A percentile compares a stretch with the other conserved stretches of the same genome.
These are phyloP conservation scores for Pedinophyceae sp. DNA, from an alignment of 139 green algal genomes.

Conservation along the genomic window DNA sequence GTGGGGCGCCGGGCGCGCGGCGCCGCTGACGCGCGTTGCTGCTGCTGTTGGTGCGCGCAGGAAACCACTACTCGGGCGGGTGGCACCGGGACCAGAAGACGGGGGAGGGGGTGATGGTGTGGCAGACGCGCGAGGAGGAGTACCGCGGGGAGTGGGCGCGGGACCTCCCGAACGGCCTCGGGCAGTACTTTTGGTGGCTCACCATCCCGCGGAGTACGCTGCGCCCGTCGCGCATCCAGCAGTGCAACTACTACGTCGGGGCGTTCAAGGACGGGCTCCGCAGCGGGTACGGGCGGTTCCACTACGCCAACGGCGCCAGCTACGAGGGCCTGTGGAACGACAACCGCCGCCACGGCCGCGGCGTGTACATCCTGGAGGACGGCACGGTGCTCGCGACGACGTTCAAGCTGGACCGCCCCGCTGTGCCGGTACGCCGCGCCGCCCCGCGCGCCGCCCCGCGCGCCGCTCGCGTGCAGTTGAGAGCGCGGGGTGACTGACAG, in stretches of 20 bases:
- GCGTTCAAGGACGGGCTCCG: constrained; percentile 4
- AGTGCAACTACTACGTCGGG: not conserved
- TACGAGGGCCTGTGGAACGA: constrained; percentile 29
- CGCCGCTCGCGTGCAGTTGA: no score
- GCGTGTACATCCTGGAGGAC: constrained; percentile 27
- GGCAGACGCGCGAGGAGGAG: not conserved
- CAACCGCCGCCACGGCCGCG: constrained; percentile 18
- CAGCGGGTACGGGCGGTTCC: constrained; percentile 26
- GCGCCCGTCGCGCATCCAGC: not conserved
- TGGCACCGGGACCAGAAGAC: not conserved
- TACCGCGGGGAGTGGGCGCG: not conserved
- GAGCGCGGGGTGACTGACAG: no score
- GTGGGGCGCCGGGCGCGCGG: no score
- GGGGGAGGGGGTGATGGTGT: not conserved
- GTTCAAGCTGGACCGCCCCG: constrained; percentile 36
- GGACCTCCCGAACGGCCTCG: not conserved
- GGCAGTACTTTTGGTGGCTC: not conserved
- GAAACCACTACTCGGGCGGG: not conserved
- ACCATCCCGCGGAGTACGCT: not conserved
- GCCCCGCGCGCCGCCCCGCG: no score
- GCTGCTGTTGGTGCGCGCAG: no score
- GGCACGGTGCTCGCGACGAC: constrained; percentile 23
- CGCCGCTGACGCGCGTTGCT: no score
- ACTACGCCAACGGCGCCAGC: constrained; percentile 36
- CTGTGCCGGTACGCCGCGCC: no score